Conservation (phyloP, 1,139 yeast genomes). For the Yamadazyma conglobata region DNA sequence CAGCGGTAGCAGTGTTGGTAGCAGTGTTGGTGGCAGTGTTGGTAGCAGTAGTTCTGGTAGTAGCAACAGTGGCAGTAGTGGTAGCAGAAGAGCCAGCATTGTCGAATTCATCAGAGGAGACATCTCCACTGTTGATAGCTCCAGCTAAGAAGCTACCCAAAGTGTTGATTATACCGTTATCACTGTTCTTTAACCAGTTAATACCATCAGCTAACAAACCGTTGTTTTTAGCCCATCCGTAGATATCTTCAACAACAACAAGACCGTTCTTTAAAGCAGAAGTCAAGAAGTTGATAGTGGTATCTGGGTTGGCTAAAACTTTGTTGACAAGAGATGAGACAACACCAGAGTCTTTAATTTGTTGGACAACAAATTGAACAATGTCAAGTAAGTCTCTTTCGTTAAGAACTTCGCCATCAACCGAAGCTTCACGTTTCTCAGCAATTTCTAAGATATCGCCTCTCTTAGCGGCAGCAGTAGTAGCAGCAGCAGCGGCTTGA, state of each 20-base stretch:
- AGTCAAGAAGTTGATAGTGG: slow-evolving; percentile 31
- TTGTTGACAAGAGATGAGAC: slow-evolving; percentile 29
- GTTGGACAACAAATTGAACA: slow-evolving; percentile 24
- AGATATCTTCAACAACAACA: slow-evolving; percentile 34
- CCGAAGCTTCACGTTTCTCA: slow-evolving; percentile 10
- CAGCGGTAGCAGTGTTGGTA: slow-evolving; percentile 11
- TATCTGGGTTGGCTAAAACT: slow-evolving; percentile 37
- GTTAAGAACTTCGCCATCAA: slow-evolving; percentile 22
- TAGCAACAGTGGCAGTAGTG: slow-evolving; percentile 12
- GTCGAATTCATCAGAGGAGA: slow-evolving; percentile 26
- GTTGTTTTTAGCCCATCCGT: slow-evolving; percentile 36
- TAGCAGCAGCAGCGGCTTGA: slow-evolving; percentile 16
- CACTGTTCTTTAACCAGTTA: slow-evolving; percentile 27
- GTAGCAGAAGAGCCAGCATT: slow-evolving; percentile 22
- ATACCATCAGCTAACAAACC: slow-evolving; percentile 36
- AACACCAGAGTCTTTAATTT: slow-evolving; percentile 36
- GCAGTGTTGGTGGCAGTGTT: slow-evolving; percentile 10
- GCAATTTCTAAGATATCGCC: slow-evolving; percentile 2
- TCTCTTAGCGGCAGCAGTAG: slow-evolving; percentile 6
- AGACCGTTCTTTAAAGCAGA: slow-evolving; percentile 34
- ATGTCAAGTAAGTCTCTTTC: slow-evolving; percentile 38
- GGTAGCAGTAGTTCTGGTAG: slow-evolving; percentile 12
- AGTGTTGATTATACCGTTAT: slow-evolving; percentile 19
- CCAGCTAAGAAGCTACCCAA: slow-evolving; percentile 21
- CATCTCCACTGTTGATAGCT: slow-evolving; percentile 26